Percentiles rank a stretch among this genome's conserved stretches.
These are phyloP conservation scores for Rhexocercosporidium sp. DNA, from an alignment of 2,329 filamentous ascomycete genomes.

Conservation along the genomic window DNA sequence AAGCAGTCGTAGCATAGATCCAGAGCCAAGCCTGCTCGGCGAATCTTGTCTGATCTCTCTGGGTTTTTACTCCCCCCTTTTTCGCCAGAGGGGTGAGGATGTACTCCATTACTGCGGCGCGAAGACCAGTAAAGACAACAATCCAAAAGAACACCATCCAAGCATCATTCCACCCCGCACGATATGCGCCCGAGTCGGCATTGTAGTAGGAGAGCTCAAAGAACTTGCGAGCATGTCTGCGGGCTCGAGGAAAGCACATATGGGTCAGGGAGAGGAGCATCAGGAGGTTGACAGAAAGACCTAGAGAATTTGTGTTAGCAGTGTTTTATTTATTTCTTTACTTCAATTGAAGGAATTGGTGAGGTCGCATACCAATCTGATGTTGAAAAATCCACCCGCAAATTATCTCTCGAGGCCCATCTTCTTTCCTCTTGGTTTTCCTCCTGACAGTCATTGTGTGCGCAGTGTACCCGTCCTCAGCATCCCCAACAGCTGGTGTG, in stretches of 20 bases:
- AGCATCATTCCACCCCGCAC: conserved; percentile 78
- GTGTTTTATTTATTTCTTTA: too few relatives aligned
- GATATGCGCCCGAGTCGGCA: conserved; percentile 69
- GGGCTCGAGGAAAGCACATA: conserved; percentile 79
- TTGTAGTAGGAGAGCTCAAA: conserved; percentile 87
- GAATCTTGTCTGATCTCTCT: conserved; percentile 81
- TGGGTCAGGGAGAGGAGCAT: conserved; percentile 84
- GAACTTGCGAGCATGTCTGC: conserved; percentile 83
- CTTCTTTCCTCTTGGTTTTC: conserved; percentile 65
- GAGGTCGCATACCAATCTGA: conserved; percentile 70
- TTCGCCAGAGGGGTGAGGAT: conserved; percentile 79
- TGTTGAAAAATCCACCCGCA: conserved; percentile 77
- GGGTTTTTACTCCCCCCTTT: conserved; percentile 72
- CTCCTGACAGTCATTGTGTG: conserved; percentile 41
- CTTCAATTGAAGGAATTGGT: not conserved
- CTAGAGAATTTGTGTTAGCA: conserved; percentile 49
- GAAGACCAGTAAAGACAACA: conserved; percentile 83
- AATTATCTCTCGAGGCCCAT: conserved; percentile 64
- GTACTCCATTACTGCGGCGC: conserved; percentile 87
- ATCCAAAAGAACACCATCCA: conserved; percentile 80
- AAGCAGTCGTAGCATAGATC: conserved; percentile 82
- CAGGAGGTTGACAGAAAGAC: conserved; percentile 84
- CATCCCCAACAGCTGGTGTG: conserved; percentile 20
- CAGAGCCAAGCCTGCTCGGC: conserved; percentile 94
- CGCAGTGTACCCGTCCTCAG: conserved; percentile 19